A percentile compares a stretch with the other conserved stretches of the same genome.
phyloP scores from a whole-genome alignment of 495 filamentous ascomycete species.

The Neurospora sp. region DNA sequence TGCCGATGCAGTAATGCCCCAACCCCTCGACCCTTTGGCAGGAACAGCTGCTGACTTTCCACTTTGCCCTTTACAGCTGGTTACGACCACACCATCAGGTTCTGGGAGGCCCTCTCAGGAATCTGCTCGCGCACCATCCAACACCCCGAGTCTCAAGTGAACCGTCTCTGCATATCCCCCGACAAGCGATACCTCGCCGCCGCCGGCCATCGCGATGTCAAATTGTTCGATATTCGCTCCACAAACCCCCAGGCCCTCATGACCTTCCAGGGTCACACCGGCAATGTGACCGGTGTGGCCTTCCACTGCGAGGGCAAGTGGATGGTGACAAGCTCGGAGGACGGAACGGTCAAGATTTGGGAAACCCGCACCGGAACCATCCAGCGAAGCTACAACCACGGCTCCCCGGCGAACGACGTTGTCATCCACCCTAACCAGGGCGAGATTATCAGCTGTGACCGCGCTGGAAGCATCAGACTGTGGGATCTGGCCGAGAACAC shows the following conservation, averaged over 20 bases:
- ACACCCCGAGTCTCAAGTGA: conserved; percentile 95
- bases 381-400: conserved; percentile 87
- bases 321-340: conserved; percentile 99
- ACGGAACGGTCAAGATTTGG: conserved; percentile 98
- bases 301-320: conserved; percentile 98
- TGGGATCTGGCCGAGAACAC: conserved; percentile 97
- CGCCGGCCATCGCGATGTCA: conserved; percentile 87
- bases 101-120: conserved; percentile 96
- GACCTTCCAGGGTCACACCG: conserved; percentile 89
- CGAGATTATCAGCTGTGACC: conserved; percentile 92
- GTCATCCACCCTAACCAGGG: conserved; percentile 98
- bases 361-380: conserved; percentile 81
- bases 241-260: conserved; percentile 87
- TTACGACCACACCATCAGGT: conserved; percentile 98
- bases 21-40: not conserved
- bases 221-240: conserved; percentile 95
- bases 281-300: conserved; percentile 89
- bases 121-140: conserved; percentile 98
- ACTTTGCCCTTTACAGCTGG: conserved; percentile 50
- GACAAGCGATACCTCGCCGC: conserved; percentile 95
- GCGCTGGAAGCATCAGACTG: conserved; percentile 82
- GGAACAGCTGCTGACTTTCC: not conserved
- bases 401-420: conserved; percentile 81
- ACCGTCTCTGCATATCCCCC: conserved; percentile 94
- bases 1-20: not conserved